Evolutionary conservation across 495 filamentous ascomycete species (phyloP).

Genomic region (Bacidia rubella): DNA sequence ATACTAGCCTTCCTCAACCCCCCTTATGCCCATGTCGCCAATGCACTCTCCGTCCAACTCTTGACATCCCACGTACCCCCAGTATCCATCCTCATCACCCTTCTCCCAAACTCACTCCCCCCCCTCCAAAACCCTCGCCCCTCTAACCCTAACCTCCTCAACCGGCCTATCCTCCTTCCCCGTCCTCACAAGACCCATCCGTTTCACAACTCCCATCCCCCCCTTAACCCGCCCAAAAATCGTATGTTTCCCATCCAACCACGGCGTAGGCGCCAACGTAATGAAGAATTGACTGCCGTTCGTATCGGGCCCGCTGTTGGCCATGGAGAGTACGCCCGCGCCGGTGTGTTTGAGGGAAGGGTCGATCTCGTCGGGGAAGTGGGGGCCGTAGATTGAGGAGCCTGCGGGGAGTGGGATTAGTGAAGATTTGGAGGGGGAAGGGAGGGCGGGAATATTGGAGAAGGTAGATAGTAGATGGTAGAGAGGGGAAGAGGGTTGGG

Average conservation of each 20-base stretch:
- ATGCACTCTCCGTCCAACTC: no score
- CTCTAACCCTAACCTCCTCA: conserved; percentile 72
- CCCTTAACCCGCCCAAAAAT: conserved; percentile 89
- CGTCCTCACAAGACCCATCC: conserved; percentile 86
- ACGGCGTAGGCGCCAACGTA: conserved; percentile 87
- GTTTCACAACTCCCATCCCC: conserved; percentile 69
- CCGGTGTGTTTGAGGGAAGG: conserved; percentile 76
- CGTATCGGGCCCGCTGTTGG: conserved; percentile 85
- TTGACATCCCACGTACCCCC: no score
- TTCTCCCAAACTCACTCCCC: conserved; percentile 19
- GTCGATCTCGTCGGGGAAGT: conserved; percentile 87
- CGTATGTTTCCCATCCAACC: conserved; percentile 95
- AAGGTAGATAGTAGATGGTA: no score
- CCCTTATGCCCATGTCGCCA: no score
- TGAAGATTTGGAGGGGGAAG: no score
- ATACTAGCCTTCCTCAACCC: no score
- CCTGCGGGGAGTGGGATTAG: no score
- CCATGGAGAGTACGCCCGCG: conserved; percentile 89
- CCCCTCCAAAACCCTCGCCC: conserved; percentile 50
- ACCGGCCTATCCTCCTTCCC: conserved; percentile 63
- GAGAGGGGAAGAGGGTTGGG: no score
- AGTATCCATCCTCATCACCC: no score
- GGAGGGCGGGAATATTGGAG: no score
- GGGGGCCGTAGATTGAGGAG: conserved; percentile 79
- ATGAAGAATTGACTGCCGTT: conserved; percentile 80